Conservation (phyloP, 805 yeast species). For the Saccharomycopsis babjevae region DNA sequence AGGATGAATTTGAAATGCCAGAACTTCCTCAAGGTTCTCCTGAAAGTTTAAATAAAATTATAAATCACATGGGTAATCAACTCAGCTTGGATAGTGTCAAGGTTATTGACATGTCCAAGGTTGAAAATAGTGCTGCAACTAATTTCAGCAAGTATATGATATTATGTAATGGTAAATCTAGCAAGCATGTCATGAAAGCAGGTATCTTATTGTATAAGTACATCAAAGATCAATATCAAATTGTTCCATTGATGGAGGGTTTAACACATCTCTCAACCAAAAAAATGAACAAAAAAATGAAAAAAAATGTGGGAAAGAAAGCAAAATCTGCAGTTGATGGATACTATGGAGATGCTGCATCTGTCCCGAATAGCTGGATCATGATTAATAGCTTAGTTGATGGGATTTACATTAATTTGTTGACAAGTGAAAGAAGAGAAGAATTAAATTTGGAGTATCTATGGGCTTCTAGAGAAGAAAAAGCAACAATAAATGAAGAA, state of each 20-base stretch:
- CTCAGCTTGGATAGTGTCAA: conserved; percentile 56
- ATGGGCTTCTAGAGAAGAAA: conserved; percentile 43
- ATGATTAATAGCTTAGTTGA: conserved; percentile 60
- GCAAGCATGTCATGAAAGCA: conserved; percentile 66
- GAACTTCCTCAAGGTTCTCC: conserved; percentile 55
- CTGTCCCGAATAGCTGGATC: conserved; percentile 66
- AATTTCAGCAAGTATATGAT: conserved; percentile 41
- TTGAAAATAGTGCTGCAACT: conserved; percentile 29
- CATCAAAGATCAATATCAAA: conserved; percentile 42
- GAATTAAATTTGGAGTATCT: conserved; percentile 63
- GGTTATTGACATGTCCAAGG: conserved; percentile 51
- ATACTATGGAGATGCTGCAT: conserved; percentile 37
- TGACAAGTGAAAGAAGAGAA: conserved; percentile 59
- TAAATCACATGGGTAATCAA: conserved; percentile 41
- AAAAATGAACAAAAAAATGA: conserved; percentile 41
- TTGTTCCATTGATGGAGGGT: conserved; percentile 59
- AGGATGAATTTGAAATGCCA: conserved; percentile 36
- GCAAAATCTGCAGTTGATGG: conserved; percentile 42
- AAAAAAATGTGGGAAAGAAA: conserved; percentile 42
- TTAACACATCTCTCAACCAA: conserved; percentile 47
- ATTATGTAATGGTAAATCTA: conserved; percentile 66
- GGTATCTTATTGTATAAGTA: conserved; percentile 45
- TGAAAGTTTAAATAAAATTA: conserved; percentile 32
- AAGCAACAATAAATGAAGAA: conserved; percentile 22
- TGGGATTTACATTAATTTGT: conserved; percentile 57